These are phyloP conservation scores for Agroathelia rolfsii DNA, from an alignment of 1,284 basidiomycete species.

Conservation along the genomic window DNA sequence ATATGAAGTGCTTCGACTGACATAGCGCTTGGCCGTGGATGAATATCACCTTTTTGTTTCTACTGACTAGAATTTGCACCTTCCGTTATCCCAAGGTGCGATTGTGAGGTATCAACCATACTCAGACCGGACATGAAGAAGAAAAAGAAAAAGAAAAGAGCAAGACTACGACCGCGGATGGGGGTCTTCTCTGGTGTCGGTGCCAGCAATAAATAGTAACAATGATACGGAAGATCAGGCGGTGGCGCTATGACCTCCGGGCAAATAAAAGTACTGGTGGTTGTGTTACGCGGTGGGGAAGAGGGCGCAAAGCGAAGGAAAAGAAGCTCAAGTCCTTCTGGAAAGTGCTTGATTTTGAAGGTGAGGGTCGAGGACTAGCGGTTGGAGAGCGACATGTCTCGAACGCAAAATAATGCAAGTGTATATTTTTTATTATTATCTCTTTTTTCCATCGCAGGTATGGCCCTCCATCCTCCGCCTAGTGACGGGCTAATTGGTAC, in stretches of 20 bases:
- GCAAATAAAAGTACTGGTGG: constrained; percentile 77
- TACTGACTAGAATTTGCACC: constrained; percentile 50
- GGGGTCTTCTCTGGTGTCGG: constrained; percentile 4
- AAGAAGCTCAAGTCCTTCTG: constrained; percentile 80
- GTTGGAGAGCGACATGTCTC: no score
- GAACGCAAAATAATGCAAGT: no score
- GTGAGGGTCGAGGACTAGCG: constrained; percentile 60
- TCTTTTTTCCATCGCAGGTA: no score
- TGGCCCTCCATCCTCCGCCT: no score
- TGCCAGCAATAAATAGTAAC: neutral
- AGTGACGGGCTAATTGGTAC: no score
- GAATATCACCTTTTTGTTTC: constrained; percentile 54
- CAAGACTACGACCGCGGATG: constrained; percentile 3
- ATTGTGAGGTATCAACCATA: no score
- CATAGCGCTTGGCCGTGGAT: no score
- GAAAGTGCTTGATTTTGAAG: constrained; percentile 67
- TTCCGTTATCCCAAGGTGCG: constrained; percentile 26
- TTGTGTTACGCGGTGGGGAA: constrained; percentile 75
- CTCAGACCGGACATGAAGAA: no score
- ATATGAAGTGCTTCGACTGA: no score
- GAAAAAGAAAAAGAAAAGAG: no score
- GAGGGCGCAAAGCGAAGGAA: constrained; percentile 75
- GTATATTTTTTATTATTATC: no score
- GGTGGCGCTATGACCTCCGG: no score
- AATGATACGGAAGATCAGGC: constrained; percentile 5